Evolutionary conservation across 345 rosid genomes (phyloP).

Genomic region (Fremontodendron californicum): DNA sequence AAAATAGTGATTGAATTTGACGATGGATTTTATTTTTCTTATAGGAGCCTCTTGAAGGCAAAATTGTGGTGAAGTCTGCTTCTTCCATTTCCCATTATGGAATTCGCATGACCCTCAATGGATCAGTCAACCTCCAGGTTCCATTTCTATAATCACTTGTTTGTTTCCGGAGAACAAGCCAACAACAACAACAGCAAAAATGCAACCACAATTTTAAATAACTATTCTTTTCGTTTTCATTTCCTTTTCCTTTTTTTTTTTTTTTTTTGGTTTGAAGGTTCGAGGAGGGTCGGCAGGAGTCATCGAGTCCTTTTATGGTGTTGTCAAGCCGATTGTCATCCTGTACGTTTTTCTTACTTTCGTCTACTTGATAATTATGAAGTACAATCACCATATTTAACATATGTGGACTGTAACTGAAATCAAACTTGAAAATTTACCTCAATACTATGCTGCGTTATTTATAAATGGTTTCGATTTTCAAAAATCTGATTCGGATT

Average conservation of each 20-base stretch:
- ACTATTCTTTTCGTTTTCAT: not conserved
- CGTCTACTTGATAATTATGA: not conserved
- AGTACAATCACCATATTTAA: not conserved
- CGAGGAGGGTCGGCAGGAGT: slow-evolving; percentile 93
- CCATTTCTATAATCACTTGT: not conserved
- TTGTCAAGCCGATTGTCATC: slow-evolving; percentile 65
- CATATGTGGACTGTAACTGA: not conserved
- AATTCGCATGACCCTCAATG: slow-evolving; percentile 58
- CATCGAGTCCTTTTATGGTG: slow-evolving; percentile 76
- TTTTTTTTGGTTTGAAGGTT: slow-evolving; percentile 56
- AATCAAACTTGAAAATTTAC: not conserved
- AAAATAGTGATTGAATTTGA: not conserved
- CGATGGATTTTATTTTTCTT: not conserved
- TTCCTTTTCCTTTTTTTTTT: not conserved
- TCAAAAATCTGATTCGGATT: not conserved
- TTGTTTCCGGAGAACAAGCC: too few relatives aligned
- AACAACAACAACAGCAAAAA: too few relatives aligned
- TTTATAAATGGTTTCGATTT: too few relatives aligned
- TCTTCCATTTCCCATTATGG: slow-evolving; percentile 71
- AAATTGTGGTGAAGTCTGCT: slow-evolving; percentile 61
- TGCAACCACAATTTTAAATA: not conserved
- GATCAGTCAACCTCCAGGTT: slow-evolving; percentile 78
- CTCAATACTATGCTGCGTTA: not conserved
- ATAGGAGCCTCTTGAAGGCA: slow-evolving; percentile 73
- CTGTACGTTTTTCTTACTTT: slow-evolving; percentile 36